Base-by-base conservation (phyloP, 306 rosid species). In the Vigna hirtella region DNA sequence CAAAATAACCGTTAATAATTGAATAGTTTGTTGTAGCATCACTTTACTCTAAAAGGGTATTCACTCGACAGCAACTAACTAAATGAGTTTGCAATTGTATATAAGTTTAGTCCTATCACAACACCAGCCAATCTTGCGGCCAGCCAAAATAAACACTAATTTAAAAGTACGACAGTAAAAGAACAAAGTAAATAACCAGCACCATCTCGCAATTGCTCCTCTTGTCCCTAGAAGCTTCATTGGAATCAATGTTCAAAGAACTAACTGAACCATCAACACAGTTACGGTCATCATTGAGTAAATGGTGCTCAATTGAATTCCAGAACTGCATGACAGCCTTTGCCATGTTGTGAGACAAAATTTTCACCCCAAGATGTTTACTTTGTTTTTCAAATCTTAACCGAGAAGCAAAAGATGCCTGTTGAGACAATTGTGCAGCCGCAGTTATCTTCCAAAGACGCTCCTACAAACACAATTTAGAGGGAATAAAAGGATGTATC, bases 361-460 rank as follows among this genome's bases (percentile, higher is more conserved):
- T 85, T 85, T 90, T 93, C 66, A 84, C 53, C 82, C 69, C 90
- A 83, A 76, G 63, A 67, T 72, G 81, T 65, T 88, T 82, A 65
- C 84, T 84, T 70, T 84, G 89, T 72, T 86, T 79, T 77, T 91
- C 91, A 66, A 58, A 84, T 90, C 91, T 93, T 88, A 86, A 77
- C 83, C 83, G 86, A 78, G 97, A 90, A 81, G 88, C 48, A 80
- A 83, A 78, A 81, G 97, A 93, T 40, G 84, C 94, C 11, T 78
- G 94, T 66, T 77, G 87, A 80, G 94, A 83, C 79, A 91, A 69
- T 76, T 96, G 97, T 62, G 93, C 91, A 76, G 98, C 96, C 66
- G 97, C 96, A 74, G 93, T 64, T 77, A 85, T 73, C 97, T 93
- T 96, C 99, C 99, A 96, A 53, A 93, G 88, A 74, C 98, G 97